A percentile compares a stretch with the other conserved stretches of the same genome.
Conservation (phyloP, 1,139 yeast genomes). For the Saccharomyces hybrid region DNA sequence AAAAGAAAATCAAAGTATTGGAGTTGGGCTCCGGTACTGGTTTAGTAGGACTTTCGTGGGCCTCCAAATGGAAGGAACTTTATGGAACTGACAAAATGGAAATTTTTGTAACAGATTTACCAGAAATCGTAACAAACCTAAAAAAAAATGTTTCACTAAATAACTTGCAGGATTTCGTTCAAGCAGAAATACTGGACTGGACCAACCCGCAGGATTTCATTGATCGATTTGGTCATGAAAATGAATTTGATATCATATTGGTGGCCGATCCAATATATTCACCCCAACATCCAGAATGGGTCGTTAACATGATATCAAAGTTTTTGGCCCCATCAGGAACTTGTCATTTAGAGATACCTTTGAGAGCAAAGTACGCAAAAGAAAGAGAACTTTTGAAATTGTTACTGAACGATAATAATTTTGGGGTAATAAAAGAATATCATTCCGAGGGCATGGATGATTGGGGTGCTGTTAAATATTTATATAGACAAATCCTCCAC, state of each 20-base stretch:
- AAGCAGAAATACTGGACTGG: conserved; percentile 71
- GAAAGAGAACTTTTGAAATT: conserved; percentile 59
- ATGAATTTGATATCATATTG: conserved; percentile 49
- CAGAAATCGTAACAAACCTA: conserved; percentile 67
- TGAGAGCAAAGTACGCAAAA: conserved; percentile 55
- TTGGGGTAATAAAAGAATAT: conserved; percentile 28
- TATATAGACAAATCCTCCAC: conserved; percentile 41
- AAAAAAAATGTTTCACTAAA: conserved; percentile 50
- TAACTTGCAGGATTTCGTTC: conserved; percentile 28
- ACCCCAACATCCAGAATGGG: conserved; percentile 67
- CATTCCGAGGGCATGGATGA: conserved; percentile 71
- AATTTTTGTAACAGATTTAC: conserved; percentile 69
- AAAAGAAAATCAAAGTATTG: conserved; percentile 34
- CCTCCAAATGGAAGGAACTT: conserved; percentile 27
- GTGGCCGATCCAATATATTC: conserved; percentile 89
- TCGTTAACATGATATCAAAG: conserved; percentile 47
- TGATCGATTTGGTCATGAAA: conserved; percentile 22
- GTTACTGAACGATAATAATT: conserved; percentile 37
- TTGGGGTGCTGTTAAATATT: conserved; percentile 66
- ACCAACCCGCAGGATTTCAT: conserved; percentile 43
- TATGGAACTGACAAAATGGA: conserved; percentile 34
- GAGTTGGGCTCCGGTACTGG: conserved; percentile 97
- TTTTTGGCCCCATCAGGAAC: conserved; percentile 39
- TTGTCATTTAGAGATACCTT: conserved; percentile 67
- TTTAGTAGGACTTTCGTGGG: conserved; percentile 66